Conservation (phyloP, 257 asterid species). For the Salvia rosmarinus region DNA sequence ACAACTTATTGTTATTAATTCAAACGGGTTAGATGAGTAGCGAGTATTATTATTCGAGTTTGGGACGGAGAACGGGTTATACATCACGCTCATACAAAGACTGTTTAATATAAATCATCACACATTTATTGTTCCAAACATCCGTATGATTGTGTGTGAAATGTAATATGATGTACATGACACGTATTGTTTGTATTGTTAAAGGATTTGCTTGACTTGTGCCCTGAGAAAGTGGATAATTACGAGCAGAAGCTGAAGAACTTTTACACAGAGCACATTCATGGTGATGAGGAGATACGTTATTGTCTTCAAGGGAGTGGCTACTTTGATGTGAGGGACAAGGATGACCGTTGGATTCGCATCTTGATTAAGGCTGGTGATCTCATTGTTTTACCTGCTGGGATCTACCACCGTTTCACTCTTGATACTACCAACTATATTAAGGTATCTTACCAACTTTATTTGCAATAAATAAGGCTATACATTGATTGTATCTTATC, state of each 20-base stretch:
- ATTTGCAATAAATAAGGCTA: too few relatives aligned
- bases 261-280: constrained; percentile 82
- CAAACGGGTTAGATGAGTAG: too few relatives aligned
- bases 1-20: too few relatives aligned
- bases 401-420: constrained; percentile 91
- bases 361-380: constrained; percentile 75
- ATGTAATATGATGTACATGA: too few relatives aligned
- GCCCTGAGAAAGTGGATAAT: constrained; percentile 81
- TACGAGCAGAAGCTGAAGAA: constrained; percentile 78
- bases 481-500: too few relatives aligned
- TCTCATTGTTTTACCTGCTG: constrained; percentile 78
- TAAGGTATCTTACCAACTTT: constrained; percentile 61
- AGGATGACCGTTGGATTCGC: constrained; percentile 80
- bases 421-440: constrained; percentile 67
- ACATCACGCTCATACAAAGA: too few relatives aligned
- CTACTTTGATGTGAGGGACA: constrained; percentile 75
- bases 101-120: too few relatives aligned
- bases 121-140: too few relatives aligned
- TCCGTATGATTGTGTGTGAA: too few relatives aligned
- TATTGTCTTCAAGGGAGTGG: constrained; percentile 80
- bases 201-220: constrained; percentile 81
- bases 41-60: too few relatives aligned
- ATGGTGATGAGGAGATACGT: constrained; percentile 82
- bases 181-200: too few relatives aligned
- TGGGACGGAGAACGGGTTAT: too few relatives aligned